Evolutionary conservation across 306 rosid species (phyloP).

Genomic region (Heteromeles arbutifolia): DNA sequence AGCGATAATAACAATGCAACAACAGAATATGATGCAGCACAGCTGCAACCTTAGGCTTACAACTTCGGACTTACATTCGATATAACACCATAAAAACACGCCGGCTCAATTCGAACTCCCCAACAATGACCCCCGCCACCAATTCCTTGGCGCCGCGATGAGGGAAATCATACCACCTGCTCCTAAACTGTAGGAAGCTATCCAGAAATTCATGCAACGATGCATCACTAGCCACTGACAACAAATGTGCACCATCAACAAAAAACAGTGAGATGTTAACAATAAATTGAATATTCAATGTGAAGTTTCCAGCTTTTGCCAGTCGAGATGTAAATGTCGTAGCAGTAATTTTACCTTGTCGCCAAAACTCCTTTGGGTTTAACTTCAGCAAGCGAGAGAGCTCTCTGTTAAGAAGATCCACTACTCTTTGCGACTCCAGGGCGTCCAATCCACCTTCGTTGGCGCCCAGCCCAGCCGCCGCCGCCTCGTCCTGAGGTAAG

Average conservation of each 20-base stretch:
- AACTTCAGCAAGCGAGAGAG: conserved; percentile 74
- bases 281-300: neutral
- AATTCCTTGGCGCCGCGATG: conserved; percentile 65
- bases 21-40: neutral
- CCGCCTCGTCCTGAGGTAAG: conserved; percentile 93
- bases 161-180: conserved; percentile 95
- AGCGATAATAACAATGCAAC: neutral
- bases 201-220: conserved; percentile 87
- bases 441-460: conserved; percentile 89
- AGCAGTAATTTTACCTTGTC: conserved; percentile 45
- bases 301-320: neutral
- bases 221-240: conserved; percentile 70
- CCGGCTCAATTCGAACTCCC: conserved; percentile 74
- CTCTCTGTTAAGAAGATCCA: conserved; percentile 76
- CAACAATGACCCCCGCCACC: conserved; percentile 89
- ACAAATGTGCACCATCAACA: neutral
- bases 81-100: conserved; percentile 90
- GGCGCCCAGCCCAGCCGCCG: conserved; percentile 80
- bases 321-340: neutral
- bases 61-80: conserved; percentile 67
- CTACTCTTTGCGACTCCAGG: conserved; percentile 83
- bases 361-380: conserved; percentile 84
- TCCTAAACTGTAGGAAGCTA: conserved; percentile 79
- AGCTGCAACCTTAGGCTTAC: conserved; percentile 6
- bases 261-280: neutral